These are phyloP conservation scores for Uncinocarpus reesii DNA, from an alignment of 2,329 filamentous ascomycete genomes.

Conservation along the genomic window DNA sequence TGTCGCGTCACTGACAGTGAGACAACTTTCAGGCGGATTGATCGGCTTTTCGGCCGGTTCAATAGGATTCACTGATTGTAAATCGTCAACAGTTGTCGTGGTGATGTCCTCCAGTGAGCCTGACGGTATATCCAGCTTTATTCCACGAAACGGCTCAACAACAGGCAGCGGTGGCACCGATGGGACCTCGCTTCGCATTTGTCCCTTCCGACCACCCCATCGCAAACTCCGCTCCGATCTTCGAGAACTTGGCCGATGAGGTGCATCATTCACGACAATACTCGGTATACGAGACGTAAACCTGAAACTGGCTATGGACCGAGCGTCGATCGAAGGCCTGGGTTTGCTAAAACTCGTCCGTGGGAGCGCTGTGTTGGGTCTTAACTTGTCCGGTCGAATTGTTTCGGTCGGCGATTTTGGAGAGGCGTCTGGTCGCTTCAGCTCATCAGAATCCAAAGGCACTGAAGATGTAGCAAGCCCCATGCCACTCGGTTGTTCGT, in stretches of 20 bases:
- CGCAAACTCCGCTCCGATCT: constrained; percentile 34
- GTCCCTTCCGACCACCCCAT: constrained; percentile 27
- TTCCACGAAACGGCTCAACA: constrained; percentile 35
- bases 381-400: neutral
- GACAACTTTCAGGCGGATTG: neutral
- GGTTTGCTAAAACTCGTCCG: constrained; percentile 9
- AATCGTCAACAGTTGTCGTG: constrained; percentile 35
- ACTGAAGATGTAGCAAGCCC: neutral
- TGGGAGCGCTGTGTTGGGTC: constrained; percentile 5
- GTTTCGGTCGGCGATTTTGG: constrained; percentile 1
- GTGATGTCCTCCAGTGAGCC: constrained; percentile 45
- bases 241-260: constrained; percentile 31
- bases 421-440: neutral
- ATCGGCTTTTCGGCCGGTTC: neutral
- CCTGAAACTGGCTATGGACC: constrained; percentile 22
- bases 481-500: neutral
- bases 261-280: constrained; percentile 31
- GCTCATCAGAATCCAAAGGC: neutral
- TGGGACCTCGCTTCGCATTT: constrained; percentile 20
- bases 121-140: constrained; percentile 48
- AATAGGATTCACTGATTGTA: neutral
- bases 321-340: constrained; percentile 17
- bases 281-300: constrained; percentile 32
- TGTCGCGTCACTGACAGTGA: constrained; percentile 14
- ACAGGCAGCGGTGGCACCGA: constrained; percentile 21